phyloP scores from a whole-genome alignment of 345 rosid genomes.

The Fremontodendron californicum region DNA sequence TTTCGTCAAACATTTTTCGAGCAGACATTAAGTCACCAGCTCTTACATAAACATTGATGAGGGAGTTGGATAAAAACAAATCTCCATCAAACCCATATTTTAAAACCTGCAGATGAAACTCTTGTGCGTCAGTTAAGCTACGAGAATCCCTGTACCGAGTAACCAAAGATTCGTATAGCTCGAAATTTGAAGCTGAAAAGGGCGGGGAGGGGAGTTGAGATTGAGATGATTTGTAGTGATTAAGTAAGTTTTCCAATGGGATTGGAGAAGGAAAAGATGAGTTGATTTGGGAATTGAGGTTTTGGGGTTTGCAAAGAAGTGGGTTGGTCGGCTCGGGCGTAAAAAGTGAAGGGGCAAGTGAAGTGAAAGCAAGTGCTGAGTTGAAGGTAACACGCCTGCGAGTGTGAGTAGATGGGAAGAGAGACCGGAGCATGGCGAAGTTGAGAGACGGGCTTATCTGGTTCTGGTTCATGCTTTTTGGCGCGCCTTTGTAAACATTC shows the following conservation, averaged over 20 bases:
- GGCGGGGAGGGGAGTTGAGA: not conserved
- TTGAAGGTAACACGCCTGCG: constrained; percentile 10
- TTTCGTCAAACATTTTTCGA: constrained; percentile 63
- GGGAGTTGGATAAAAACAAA: constrained; percentile 63
- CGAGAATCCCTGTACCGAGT: constrained; percentile 26
- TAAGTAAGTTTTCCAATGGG: constrained; percentile 16
- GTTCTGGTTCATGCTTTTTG: constrained; percentile 1
- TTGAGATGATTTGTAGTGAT: constrained; percentile 19
- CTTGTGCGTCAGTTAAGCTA: constrained; percentile 36
- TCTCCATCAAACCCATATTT: constrained; percentile 51
- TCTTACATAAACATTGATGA: constrained; percentile 47
- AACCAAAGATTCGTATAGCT: constrained; percentile 33
- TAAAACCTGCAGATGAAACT: constrained; percentile 41
- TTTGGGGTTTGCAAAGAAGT: not conserved
- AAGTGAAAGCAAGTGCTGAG: constrained; percentile 14
- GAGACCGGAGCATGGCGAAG: constrained; percentile 33
- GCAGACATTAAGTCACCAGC: constrained; percentile 48
- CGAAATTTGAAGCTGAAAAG: constrained; percentile 11
- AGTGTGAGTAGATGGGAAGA: constrained; percentile 13
- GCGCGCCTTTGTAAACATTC: not conserved
- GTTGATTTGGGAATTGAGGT: constrained; percentile 13
- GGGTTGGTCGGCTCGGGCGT: not conserved
- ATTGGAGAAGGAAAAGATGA: constrained; percentile 18
- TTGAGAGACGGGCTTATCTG: not conserved
- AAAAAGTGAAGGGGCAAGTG: constrained; percentile 12